Conservation (phyloP, 345 rosid genomes). For the Schrenkiella parvula region DNA sequence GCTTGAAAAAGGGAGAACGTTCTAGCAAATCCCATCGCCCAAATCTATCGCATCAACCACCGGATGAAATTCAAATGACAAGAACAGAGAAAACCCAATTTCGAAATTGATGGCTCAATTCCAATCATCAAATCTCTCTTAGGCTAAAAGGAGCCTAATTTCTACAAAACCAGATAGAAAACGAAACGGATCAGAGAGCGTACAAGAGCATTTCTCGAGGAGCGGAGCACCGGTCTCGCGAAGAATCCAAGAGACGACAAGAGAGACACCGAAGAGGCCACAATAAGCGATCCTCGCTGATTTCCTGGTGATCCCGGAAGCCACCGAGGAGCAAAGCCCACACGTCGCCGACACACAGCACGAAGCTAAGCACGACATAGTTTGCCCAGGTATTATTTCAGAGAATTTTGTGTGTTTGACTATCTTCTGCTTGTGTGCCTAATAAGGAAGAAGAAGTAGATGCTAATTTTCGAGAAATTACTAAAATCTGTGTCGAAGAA, state of each 20-base stretch:
- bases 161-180: background rate
- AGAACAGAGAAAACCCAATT: constrained; percentile 8
- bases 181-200: constrained; percentile 8
- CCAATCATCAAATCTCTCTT: background rate
- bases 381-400: background rate
- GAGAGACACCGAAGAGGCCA: constrained; percentile 86
- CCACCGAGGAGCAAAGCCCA: constrained; percentile 89
- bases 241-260: constrained; percentile 85
- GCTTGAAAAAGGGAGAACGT: background rate
- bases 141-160: background rate
- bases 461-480: too few species aligned
- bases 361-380: constrained; percentile 69
- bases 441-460: too few species aligned
- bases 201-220: constrained; percentile 72
- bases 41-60: background rate
- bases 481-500: too few species aligned
- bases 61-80: background rate
- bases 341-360: constrained; percentile 82
- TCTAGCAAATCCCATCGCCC: background rate
- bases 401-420: background rate
- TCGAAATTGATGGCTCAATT: background rate
- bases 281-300: constrained; percentile 92
- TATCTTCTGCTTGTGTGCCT: background rate
- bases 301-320: constrained; percentile 70
- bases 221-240: constrained; percentile 81